Evolutionary conservation across 495 filamentous ascomycete genomes (phyloP), one percentile per base, ranked within the genome.

Genomic region (Aspergillus conjunctus): DNA sequence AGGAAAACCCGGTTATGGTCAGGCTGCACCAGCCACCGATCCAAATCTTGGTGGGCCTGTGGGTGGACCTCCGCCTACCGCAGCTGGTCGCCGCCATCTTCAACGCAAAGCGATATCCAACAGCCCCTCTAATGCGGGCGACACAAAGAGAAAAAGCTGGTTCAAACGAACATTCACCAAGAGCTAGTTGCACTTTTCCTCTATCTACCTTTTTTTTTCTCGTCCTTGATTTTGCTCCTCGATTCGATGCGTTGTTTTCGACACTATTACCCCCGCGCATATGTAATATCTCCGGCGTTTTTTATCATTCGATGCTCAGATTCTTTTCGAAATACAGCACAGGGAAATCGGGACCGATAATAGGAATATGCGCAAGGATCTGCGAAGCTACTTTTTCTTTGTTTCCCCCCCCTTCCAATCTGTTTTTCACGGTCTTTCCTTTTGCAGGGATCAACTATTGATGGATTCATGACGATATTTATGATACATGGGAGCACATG

Each of bases 101-200:
- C 58, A 60, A 45, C 66, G 65, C 66, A 73, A 71, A 65, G 32
- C 52, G 14, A 59, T 59, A 49, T 15, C 7, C 17, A 65, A 62
- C 43, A 45, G 51, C 9, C 58, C 62, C 31, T 54, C 58, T 15
- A 55, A 68, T 54, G 45, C 51, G 56, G 54, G 53, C 49, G 66
- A 63, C 26, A 86, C 92, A 60, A 96, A 96, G 79, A 81, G 88
- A 58, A 92, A 91, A 80, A 91, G 91, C 68, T 96, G 92, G 92
- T 87, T 97, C 58, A 86, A 89, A 69, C 85, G 84, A 54, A 81
- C 88, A 17, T 94, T 96, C 71, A 93, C 87, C 81, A 93, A 87
- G 72, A 68, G 71, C 52, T 78, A 70, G 66, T 57, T 37, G 11
- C 37, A n/a, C 34, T 0, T 49, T 14, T 49, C 45, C 4, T 58